phyloP scores from a whole-genome alignment of 305 asterid species.

The Fraxinus platypoda region DNA sequence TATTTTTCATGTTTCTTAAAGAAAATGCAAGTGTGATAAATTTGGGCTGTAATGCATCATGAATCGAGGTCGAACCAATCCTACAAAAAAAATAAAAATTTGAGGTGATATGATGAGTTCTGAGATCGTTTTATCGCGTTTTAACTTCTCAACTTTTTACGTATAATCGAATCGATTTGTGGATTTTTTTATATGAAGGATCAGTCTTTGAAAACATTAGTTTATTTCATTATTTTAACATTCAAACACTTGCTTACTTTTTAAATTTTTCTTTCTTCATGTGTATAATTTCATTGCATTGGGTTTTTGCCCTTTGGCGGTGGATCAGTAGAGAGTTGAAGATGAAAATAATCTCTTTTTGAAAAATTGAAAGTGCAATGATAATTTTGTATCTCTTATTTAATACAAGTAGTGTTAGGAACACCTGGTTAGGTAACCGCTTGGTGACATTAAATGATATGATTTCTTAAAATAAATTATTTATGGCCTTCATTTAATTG shows the following conservation, averaged over 20 bases:
- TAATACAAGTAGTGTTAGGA: background rate
- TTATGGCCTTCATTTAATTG: background rate
- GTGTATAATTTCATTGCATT: background rate
- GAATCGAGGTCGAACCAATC: background rate
- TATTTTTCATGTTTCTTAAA: background rate
- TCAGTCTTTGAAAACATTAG: background rate
- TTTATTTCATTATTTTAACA: background rate
- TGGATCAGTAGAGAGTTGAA: background rate
- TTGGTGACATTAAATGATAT: background rate
- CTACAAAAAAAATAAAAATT: background rate
- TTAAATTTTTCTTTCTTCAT: too few relatives aligned
- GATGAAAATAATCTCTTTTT: background rate
- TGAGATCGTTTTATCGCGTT: background rate
- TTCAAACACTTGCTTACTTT: background rate
- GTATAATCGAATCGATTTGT: background rate
- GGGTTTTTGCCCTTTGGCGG: background rate
- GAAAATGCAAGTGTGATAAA: background rate
- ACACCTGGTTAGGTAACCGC: too few relatives aligned
- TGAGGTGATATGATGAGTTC: background rate
- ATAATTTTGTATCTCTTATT: background rate
- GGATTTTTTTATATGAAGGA: background rate
- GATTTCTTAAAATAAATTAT: background rate
- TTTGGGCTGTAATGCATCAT: background rate
- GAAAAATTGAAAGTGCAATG: background rate
- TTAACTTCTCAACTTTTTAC: background rate